Evolutionary conservation across 2,329 filamentous ascomycete species (phyloP), one percentile per base, ranked within the genome.

Genomic region (Trichoderma atroviride): DNA sequence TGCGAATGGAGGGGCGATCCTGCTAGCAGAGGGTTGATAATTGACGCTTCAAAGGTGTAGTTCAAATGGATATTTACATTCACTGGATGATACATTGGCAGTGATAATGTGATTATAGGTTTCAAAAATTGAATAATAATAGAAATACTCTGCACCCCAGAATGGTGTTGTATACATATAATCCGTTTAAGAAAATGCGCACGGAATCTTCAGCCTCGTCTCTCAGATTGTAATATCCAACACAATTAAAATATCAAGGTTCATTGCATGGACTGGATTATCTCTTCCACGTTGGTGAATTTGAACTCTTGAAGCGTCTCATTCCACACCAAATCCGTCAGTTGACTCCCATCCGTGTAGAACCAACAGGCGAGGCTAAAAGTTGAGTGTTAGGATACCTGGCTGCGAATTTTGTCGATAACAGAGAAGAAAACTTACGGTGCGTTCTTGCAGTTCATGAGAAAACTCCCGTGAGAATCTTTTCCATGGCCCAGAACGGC

Each of bases 391-490:
- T 22, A 50, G 47, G 47, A 24, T 50, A 13, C 3, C 9, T 0
- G 2, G 4, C n/a, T 24, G 11, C 3, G 13, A 13, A 24, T 24
- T 11, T 13, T 13, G 5, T 5, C 5, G 2, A 13, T 4, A 50
- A 11, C 4, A 11, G 3, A 7, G n/a, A 2, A 50, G n/a, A 24
- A 50, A 50, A 24, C 47, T 24, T 50, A 50, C 47, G 47, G 47
- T 4, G 47, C 19, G 24, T 22, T 50, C n/a, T 50, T 50, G 47
- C 83, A 86, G 59, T 82, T 81, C 79, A 83, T 84, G 0, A 86
- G 52, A 70, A 83, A 86, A 56, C 81, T 83, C 0, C 84, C 85
- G 72, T 88, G 85, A 0, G 82, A 83, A 73, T 86, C 83, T 55
- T 78, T 79, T 0, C 84, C 85, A 65, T 86, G 80, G 0, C 78